Conservation (phyloP, 768 basidiomycete genomes). For the Boletus subcaerulescens region DNA sequence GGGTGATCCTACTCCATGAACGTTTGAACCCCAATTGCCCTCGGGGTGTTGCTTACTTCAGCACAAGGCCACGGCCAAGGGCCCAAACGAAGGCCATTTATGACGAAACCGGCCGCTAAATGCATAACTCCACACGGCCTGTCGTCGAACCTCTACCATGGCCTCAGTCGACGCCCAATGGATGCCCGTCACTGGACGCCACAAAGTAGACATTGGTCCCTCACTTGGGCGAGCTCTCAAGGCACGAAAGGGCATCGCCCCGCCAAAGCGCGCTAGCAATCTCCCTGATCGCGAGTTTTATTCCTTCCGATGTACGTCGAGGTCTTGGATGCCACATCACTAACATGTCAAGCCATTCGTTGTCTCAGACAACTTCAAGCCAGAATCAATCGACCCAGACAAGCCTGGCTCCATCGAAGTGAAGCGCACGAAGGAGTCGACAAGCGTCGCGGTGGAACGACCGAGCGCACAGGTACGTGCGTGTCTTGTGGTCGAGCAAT, state of each 20-base stretch:
- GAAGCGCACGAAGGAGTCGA: constrained; percentile 49
- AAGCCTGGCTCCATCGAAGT: constrained; percentile 67
- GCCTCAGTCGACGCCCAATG: constrained; percentile 44
- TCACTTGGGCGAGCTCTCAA: constrained; percentile 67
- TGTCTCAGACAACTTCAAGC: constrained; percentile 68
- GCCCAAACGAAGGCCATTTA: constrained; percentile 15
- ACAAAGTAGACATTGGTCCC: constrained; percentile 56
- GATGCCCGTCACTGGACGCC: constrained; percentile 59
- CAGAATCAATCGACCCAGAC: constrained; percentile 62
- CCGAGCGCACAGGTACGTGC: constrained; percentile 56
- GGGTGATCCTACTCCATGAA: background rate
- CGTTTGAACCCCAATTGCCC: too few relatives aligned
- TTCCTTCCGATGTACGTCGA: constrained; percentile 67
- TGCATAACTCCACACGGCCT: constrained; percentile 18
- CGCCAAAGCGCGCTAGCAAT: constrained; percentile 37
- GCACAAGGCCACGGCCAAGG: constrained; percentile 13
- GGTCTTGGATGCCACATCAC: background rate
- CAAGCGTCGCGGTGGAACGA: constrained; percentile 59
- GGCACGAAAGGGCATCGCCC: constrained; percentile 56
- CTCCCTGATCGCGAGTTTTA: constrained; percentile 69
- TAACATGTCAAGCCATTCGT: background rate
- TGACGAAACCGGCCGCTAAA: constrained; percentile 5
- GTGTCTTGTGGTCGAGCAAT: background rate
- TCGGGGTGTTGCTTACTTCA: constrained; percentile 24
- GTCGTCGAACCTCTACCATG: constrained; percentile 37